Conservation (phyloP, 495 filamentous ascomycete genomes). For the Penicillium atrosanguineum region DNA sequence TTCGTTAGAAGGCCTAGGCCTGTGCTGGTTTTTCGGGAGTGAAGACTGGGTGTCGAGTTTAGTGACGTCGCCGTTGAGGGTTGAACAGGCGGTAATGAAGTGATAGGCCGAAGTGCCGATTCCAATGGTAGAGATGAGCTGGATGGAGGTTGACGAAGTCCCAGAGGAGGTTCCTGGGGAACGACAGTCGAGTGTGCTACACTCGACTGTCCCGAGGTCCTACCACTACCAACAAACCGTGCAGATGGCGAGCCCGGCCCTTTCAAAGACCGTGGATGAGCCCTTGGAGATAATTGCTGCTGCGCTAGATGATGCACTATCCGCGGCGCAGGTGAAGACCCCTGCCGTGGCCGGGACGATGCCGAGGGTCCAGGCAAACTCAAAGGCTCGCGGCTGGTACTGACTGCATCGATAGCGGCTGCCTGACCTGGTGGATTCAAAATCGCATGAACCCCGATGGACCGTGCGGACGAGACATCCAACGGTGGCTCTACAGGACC, state of each 20-base stretch:
- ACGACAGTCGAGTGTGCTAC: constrained; percentile 47
- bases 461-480: constrained; percentile 36
- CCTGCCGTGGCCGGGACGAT: constrained; percentile 31
- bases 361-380: constrained; percentile 25
- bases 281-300: constrained; percentile 38
- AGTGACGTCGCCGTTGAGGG: constrained; percentile 33
- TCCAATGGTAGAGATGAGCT: constrained; percentile 33
- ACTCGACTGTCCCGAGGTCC: constrained; percentile 44
- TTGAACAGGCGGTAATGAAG: constrained; percentile 29
- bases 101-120: constrained; percentile 23
- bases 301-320: constrained; percentile 32
- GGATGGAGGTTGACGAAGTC: constrained; percentile 22
- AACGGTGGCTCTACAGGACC: constrained; percentile 39
- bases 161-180: constrained; percentile 33
- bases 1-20: constrained; percentile 35
- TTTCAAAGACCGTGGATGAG: constrained; percentile 52
- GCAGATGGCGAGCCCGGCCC: constrained; percentile 63
- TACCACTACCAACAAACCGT: constrained; percentile 34
- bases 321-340: constrained; percentile 34
- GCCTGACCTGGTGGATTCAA: constrained; percentile 45
- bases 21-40: constrained; percentile 42
- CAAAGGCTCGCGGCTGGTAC: constrained; percentile 25
- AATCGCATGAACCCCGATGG: constrained; percentile 51
- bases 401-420: constrained; percentile 14
- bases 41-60: constrained; percentile 40